Evolutionary conservation across 1,139 yeast species (phyloP).

Genomic region (Meyerozyma guilliermondii): DNA sequence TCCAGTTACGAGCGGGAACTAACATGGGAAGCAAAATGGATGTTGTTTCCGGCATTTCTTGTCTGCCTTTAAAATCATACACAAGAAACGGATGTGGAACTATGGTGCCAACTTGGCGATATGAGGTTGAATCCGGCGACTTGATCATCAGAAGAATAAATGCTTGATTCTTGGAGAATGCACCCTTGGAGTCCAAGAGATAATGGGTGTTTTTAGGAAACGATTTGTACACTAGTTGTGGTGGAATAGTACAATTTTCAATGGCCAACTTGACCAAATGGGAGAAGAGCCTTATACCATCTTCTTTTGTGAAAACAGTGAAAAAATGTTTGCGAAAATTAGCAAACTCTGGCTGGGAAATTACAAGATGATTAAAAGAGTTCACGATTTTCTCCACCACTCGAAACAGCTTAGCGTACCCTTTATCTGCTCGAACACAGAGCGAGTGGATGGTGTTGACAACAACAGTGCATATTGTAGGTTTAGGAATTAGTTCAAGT

Average conservation of each 20-base stretch:
- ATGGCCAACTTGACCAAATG: slow-evolving; percentile 18
- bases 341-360: slow-evolving; percentile 8
- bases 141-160: slow-evolving; percentile 5
- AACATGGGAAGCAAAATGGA: slow-evolving; percentile 34
- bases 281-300: slow-evolving; percentile 18
- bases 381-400: slow-evolving; percentile 11
- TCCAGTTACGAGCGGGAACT: slow-evolving; percentile 36
- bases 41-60: slow-evolving; percentile 12
- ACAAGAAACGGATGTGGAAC: slow-evolving; percentile 22
- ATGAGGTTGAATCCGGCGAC: slow-evolving; percentile 1
- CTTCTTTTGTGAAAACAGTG: slow-evolving; percentile 16
- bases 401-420: slow-evolving; percentile 13
- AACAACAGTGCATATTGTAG: slow-evolving; percentile 17
- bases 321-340: slow-evolving; percentile 8
- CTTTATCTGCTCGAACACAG: slow-evolving; percentile 15
- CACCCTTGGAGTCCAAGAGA: not conserved
- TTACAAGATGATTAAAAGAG: slow-evolving; percentile 12
- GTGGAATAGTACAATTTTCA: slow-evolving; percentile 16
- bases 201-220: not conserved
- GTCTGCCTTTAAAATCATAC: slow-evolving; percentile 12
- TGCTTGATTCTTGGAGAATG: slow-evolving; percentile 5
- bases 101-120: slow-evolving; percentile 15
- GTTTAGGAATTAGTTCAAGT: slow-evolving; percentile 16
- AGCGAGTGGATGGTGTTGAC: slow-evolving; percentile 17
- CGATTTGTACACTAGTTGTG: slow-evolving; percentile 5